Conservation (phyloP, 352 stramenopile species). For the Aphanomyces cochlioides region DNA sequence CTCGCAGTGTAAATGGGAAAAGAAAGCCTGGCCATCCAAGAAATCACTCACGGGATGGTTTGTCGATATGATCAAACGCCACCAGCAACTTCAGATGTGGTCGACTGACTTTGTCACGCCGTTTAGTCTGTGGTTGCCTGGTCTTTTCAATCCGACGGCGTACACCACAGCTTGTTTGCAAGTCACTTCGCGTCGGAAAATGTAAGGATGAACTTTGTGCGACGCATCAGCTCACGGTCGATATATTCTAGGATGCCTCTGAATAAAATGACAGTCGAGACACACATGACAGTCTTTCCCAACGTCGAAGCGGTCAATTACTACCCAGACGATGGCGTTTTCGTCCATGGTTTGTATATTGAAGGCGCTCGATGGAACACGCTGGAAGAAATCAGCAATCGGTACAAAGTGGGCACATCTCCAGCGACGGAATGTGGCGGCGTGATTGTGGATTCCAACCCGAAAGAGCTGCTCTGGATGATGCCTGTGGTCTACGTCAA, state of each 20-base stretch:
- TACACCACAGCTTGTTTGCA: constrained; percentile 96
- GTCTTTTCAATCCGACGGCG: constrained; percentile 94
- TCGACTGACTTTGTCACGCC: constrained; percentile 88
- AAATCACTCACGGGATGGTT: constrained; percentile 92
- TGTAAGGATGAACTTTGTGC: constrained; percentile 37
- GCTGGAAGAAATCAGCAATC: constrained; percentile 86
- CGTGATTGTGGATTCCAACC: constrained; percentile 89
- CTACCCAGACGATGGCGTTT: constrained; percentile 90
- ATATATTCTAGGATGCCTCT: constrained; percentile 64
- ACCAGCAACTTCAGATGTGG: constrained; percentile 88
- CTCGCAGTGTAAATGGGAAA: constrained; percentile 94
- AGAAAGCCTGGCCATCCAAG: constrained; percentile 93
- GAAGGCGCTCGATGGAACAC: constrained; percentile 92
- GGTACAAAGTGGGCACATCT: constrained; percentile 77
- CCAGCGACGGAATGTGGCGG: constrained; percentile 84
- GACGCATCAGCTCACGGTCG: neutral
- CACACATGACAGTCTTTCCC: constrained; percentile 92
- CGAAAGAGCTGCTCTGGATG: constrained; percentile 92
- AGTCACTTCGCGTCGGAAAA: constrained; percentile 89
- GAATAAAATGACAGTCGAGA: constrained; percentile 96
- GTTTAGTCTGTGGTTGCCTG: constrained; percentile 93
- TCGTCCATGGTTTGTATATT: constrained; percentile 94
- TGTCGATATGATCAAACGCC: constrained; percentile 89
- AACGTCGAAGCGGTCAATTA: constrained; percentile 72
- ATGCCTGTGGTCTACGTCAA: constrained; percentile 96